A percentile compares a stretch with the other conserved stretches of the same genome.
phyloP scores from a whole-genome alignment of 2,329 filamentous ascomycete genomes.

The Alternaria tenuissima region DNA sequence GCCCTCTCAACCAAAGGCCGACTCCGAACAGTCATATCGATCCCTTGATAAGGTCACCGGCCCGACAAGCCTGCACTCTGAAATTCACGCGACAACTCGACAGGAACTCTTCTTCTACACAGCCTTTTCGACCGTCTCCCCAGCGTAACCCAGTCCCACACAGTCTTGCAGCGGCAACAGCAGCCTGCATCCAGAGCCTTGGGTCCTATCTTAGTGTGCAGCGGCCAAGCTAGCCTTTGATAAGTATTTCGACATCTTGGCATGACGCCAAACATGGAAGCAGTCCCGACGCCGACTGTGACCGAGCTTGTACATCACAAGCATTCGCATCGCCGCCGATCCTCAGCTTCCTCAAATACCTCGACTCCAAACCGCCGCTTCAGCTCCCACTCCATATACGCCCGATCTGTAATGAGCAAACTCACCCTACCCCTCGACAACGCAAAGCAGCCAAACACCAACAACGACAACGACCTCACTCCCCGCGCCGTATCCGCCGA shows the following conservation, averaged over 20 bases:
- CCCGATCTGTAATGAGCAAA: conserved; percentile 60
- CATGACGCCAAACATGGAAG: conserved; percentile 23
- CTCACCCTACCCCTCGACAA: conserved; percentile 37
- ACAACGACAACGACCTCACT: conserved; percentile 27
- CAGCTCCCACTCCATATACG: conserved; percentile 60
- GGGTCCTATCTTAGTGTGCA: conserved; percentile 10
- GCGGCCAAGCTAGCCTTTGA: conserved; percentile 11
- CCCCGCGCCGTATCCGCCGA: conserved; percentile 25
- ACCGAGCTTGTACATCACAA: conserved; percentile 24
- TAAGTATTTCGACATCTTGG: conserved; percentile 12
- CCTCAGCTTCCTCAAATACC: conserved; percentile 27
- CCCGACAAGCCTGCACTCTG: not conserved
- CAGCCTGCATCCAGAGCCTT: conserved; percentile 1
- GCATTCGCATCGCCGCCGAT: conserved; percentile 25
- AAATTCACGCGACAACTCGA: not conserved
- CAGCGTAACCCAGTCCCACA: not conserved
- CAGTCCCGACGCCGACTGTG: conserved; percentile 25
- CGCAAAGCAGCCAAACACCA: conserved; percentile 23
- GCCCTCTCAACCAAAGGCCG: conserved; percentile 10
- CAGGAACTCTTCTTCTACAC: not conserved
- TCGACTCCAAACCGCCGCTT: conserved; percentile 33
- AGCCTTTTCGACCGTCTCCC: not conserved
- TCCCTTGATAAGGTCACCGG: conserved; percentile 4
- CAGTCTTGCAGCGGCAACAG: not conserved
- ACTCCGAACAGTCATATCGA: conserved; percentile 13